phyloP scores from a whole-genome alignment of 495 filamentous ascomycete genomes.

The Achaetomiella virescens region DNA sequence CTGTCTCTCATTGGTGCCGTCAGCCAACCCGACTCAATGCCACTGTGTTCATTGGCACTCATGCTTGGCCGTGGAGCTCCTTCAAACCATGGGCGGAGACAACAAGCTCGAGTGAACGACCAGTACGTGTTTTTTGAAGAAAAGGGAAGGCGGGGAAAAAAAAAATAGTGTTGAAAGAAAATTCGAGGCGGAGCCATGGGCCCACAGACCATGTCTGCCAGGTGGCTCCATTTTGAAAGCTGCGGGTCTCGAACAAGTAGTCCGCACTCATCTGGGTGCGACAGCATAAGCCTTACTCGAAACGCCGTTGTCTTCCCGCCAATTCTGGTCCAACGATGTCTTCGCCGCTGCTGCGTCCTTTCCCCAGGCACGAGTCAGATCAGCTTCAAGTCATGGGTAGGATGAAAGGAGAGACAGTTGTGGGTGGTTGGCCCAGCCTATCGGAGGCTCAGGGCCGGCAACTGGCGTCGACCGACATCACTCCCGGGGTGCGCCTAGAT shows the following conservation, averaged over 20 bases:
- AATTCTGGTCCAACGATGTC: background rate
- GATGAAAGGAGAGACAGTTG: background rate
- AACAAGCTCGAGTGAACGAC: no score
- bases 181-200: no score
- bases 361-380: background rate
- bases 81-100: no score
- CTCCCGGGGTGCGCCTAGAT: slow-evolving; percentile 6
- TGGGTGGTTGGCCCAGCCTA: slow-evolving; percentile 6
- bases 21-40: slow-evolving; percentile 9
- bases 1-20: slow-evolving; percentile 5
- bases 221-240: no score
- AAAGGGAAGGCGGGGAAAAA: no score
- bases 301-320: background rate
- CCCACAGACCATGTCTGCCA: no score
- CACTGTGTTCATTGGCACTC: background rate
- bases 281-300: no score
- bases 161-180: no score
- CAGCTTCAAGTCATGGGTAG: background rate
- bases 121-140: no score
- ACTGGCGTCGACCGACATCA: slow-evolving; percentile 5
- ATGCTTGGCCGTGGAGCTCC: background rate
- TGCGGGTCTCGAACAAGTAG: no score
- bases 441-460: slow-evolving; percentile 18
- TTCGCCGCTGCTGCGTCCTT: background rate
- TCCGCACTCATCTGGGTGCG: no score